A percentile compares a stretch with the other conserved stretches of the same genome.
Conservation (phyloP, 495 filamentous ascomycete genomes). For the Bryoglossum gracile region DNA sequence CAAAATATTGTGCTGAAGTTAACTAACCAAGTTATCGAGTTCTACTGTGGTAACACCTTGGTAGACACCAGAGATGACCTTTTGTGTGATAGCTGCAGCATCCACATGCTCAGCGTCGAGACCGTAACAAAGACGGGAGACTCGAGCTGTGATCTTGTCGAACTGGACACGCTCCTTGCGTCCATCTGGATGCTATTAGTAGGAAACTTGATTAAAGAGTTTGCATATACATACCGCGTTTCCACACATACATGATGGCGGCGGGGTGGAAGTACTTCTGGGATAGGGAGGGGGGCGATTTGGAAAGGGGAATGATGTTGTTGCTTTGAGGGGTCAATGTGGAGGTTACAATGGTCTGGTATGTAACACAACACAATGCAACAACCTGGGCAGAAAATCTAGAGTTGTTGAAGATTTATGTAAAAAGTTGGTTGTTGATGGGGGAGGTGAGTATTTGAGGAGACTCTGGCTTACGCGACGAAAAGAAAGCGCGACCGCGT, state of each 20-base stretch:
- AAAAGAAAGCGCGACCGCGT: constrained; percentile 8
- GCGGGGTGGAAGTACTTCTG: constrained; percentile 4
- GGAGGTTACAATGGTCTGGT: not conserved
- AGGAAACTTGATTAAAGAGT: not conserved
- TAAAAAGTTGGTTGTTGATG: constrained; percentile 8
- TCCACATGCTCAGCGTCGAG: constrained; percentile 95
- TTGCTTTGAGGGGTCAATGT: constrained; percentile 4
- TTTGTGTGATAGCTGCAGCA: constrained; percentile 95
- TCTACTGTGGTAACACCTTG: constrained; percentile 94
- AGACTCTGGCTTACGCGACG: constrained; percentile 11
- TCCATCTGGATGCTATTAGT: constrained; percentile 59
- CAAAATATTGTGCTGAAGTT: not conserved
- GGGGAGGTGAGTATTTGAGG: constrained; percentile 17
- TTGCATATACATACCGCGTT: constrained; percentile 44
- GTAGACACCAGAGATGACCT: constrained; percentile 98
- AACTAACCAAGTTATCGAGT: constrained; percentile 87
- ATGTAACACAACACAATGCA: constrained; percentile 14
- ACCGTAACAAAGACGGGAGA: constrained; percentile 94
- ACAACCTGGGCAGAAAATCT: constrained; percentile 3
- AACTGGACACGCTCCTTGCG: constrained; percentile 99
- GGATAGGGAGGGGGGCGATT: not conserved
- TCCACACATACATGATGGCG: constrained; percentile 49
- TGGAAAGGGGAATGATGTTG: constrained; percentile 5
- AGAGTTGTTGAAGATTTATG: constrained; percentile 11
- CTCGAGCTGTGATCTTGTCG: constrained; percentile 98